Percentiles rank a stretch among this genome's conserved stretches.
Evolutionary conservation across 352 stramenopile species (phyloP).

Genomic region (Phytophthora aleatoria): DNA sequence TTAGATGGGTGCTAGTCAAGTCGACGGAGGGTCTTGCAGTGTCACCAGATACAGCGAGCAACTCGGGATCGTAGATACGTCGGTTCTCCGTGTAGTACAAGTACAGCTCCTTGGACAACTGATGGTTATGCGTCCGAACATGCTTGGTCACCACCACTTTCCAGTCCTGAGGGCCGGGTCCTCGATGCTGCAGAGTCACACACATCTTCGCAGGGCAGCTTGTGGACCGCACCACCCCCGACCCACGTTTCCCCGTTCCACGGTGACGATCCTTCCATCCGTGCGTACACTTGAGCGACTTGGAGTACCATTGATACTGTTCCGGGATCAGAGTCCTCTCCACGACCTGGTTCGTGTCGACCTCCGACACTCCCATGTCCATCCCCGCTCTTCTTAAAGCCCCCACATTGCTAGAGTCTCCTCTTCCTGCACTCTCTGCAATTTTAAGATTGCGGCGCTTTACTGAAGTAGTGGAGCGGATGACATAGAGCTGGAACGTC

Average conservation of each 20-base stretch:
- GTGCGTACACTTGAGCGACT: conserved; percentile 83
- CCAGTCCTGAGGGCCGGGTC: conserved; percentile 46
- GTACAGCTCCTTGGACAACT: conserved; percentile 73
- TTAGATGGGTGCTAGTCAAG: conserved; percentile 12
- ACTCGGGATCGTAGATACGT: conserved; percentile 76
- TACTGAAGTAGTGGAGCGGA: conserved; percentile 79
- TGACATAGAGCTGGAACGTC: conserved; percentile 79
- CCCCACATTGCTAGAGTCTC: conserved; percentile 6
- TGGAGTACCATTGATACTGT: conserved; percentile 78
- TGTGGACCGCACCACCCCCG: conserved; percentile 64
- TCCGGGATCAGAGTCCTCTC: conserved; percentile 63
- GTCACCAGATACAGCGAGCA: conserved; percentile 45
- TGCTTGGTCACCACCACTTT: conserved; percentile 81
- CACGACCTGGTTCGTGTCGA: conserved; percentile 1
- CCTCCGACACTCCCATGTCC: conserved; percentile 6
- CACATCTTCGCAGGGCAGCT: conserved; percentile 82
- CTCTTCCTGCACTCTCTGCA: conserved; percentile 40
- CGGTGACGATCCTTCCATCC: conserved; percentile 77
- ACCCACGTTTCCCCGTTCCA: conserved; percentile 67
- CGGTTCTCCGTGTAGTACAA: conserved; percentile 81
- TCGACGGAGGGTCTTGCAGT: conserved; percentile 4
- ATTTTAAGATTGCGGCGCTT: conserved; percentile 76
- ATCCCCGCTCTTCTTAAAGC: conserved; percentile 4
- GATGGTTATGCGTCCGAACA: conserved; percentile 73
- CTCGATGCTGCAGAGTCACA: conserved; percentile 67